A percentile compares a stretch with the other conserved stretches of the same genome.
These are phyloP conservation scores for Tuber umbilicatum DNA, from an alignment of 495 filamentous ascomycete genomes.

Conservation along the genomic window DNA sequence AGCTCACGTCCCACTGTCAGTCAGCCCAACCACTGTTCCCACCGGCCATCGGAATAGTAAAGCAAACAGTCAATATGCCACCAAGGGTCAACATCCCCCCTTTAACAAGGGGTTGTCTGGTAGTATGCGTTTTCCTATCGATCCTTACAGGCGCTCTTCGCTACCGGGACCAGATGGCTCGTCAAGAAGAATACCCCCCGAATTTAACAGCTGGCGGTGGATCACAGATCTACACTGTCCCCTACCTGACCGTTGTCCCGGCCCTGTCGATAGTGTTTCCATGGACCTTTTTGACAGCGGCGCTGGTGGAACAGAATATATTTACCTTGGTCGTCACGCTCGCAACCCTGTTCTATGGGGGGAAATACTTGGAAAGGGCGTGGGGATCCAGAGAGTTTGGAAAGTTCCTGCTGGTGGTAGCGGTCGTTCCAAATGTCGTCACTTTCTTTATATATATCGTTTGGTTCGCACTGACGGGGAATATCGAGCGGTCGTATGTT, in stretches of 20 bases:
- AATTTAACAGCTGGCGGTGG: constrained; percentile 38
- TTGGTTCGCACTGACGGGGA: constrained; percentile 63
- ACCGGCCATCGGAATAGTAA: constrained; percentile 37
- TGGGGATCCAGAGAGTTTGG: constrained; percentile 91
- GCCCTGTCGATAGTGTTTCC: constrained; percentile 77
- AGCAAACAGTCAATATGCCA: constrained; percentile 29
- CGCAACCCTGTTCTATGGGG: constrained; percentile 82
- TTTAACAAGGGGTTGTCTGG: constrained; percentile 73
- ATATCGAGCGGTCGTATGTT: constrained; percentile 59
- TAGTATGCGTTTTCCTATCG: constrained; percentile 66
- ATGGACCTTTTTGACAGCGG: constrained; percentile 82
- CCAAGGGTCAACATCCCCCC: constrained; percentile 86
- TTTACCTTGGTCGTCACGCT: constrained; percentile 76
- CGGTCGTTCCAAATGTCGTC: constrained; percentile 71
- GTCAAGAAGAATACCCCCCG: constrained; percentile 14
- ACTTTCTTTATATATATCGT: constrained; percentile 66
- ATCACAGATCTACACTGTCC: constrained; percentile 52
- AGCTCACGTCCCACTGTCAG: not conserved
- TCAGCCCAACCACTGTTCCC: constrained; percentile 27
- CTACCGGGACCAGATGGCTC: constrained; percentile 54
- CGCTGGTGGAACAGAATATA: constrained; percentile 87
- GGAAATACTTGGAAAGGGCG: constrained; percentile 88
- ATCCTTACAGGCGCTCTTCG: constrained; percentile 72
- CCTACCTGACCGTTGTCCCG: constrained; percentile 81
- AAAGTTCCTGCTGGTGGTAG: constrained; percentile 75